Percentiles rank a stretch among this genome's conserved stretches.
Evolutionary conservation across 2,329 filamentous ascomycete species (phyloP).

Genomic region (Xylariaceae sp.): DNA sequence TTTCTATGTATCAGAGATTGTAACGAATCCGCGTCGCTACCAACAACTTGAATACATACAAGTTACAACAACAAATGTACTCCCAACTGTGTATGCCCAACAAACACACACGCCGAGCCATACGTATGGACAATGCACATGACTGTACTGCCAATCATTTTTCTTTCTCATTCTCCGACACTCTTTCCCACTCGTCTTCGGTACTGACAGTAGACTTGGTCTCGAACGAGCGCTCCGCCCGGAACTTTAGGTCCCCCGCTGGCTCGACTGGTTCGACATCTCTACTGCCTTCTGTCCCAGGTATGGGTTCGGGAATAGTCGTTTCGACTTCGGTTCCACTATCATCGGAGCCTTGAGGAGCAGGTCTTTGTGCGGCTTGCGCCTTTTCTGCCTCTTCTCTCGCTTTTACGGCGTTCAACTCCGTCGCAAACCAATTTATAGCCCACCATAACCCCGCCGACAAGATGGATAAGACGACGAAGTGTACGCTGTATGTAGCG

Average conservation of each 20-base stretch:
- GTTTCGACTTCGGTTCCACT: slow-evolving; percentile 50
- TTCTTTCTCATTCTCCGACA: slow-evolving; percentile 65
- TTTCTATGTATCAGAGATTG: too few relatives aligned
- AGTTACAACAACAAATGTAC: not conserved
- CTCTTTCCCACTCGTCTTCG: slow-evolving; percentile 97
- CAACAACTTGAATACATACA: not conserved
- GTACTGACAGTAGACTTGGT: slow-evolving; percentile 63
- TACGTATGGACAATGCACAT: not conserved
- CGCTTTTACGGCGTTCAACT: slow-evolving; percentile 47
- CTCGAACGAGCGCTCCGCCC: slow-evolving; percentile 36
- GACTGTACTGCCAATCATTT: slow-evolving; percentile 31
- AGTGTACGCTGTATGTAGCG: slow-evolving; percentile 84
- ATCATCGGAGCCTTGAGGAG: slow-evolving; percentile 36
- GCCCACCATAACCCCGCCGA: slow-evolving; percentile 82
- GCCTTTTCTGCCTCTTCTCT: slow-evolving; percentile 40
- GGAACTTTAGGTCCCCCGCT: slow-evolving; percentile 46
- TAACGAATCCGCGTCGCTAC: too few relatives aligned
- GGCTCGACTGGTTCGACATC: slow-evolving; percentile 42
- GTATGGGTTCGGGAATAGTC: slow-evolving; percentile 24
- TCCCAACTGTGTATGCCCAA: slow-evolving; percentile 4
- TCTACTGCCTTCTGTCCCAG: slow-evolving; percentile 32
- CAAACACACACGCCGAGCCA: not conserved
- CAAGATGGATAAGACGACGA: slow-evolving; percentile 72
- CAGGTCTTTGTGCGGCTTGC: slow-evolving; percentile 34
- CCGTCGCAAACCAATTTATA: slow-evolving; percentile 93